phyloP scores from a whole-genome alignment of 345 rosid species.

The Arabis hirsuta region DNA sequence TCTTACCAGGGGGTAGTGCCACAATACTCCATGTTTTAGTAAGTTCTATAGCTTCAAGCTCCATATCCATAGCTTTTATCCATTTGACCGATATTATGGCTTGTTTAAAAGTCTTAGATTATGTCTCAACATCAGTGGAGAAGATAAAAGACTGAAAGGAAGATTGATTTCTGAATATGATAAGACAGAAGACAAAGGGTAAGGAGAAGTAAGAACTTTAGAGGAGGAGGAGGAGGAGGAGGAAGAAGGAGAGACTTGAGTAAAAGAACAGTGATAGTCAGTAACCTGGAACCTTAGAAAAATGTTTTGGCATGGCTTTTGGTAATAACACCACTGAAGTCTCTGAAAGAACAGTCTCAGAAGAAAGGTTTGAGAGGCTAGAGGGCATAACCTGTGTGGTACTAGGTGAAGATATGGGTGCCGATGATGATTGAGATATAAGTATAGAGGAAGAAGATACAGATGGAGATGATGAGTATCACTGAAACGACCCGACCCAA shows the following conservation, averaged over 20 bases:
- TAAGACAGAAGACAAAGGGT: neutral
- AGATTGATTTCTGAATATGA: neutral
- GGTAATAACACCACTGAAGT: too few relatives aligned
- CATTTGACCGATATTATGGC: too few relatives aligned
- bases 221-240: neutral
- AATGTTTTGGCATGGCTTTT: neutral
- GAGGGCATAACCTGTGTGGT: neutral
- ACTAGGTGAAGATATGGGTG: neutral
- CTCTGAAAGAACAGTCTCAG: too few relatives aligned
- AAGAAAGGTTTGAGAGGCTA: too few relatives aligned
- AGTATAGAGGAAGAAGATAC: too few relatives aligned
- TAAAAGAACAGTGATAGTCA: neutral
- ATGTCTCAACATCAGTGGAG: too few relatives aligned
- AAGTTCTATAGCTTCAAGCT: neutral
- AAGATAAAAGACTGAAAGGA: neutral
- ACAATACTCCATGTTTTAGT: neutral
- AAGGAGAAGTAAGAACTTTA: neutral
- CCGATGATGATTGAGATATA: too few relatives aligned
- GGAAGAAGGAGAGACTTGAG: too few relatives aligned
- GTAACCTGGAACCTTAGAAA: neutral
- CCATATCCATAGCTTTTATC: neutral
- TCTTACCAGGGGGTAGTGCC: too few relatives aligned
- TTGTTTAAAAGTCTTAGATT: too few relatives aligned
- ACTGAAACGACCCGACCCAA: too few relatives aligned
- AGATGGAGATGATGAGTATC: neutral